Evolutionary conservation across 2,329 filamentous ascomycete genomes (phyloP).

Genomic region (Aspergillus oerlinghausenensis): DNA sequence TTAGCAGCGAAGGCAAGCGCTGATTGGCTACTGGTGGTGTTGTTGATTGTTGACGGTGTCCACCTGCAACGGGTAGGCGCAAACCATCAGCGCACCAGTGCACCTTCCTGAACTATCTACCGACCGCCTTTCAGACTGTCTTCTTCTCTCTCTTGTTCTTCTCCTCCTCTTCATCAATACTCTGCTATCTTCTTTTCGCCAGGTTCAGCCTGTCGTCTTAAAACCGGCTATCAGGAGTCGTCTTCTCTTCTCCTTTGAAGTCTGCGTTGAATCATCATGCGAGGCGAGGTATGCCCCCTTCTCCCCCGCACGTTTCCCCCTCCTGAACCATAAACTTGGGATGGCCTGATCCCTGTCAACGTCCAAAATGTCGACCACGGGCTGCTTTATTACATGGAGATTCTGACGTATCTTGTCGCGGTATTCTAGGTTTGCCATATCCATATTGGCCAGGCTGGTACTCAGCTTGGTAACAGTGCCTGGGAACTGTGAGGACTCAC

Average conservation of each 20-base stretch:
- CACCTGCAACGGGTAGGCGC: constrained; percentile 9
- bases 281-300: constrained; percentile 29
- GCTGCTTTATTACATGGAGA: neutral
- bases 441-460: constrained; percentile 65
- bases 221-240: neutral
- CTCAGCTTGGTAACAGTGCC: constrained; percentile 63
- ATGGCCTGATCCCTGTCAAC: neutral
- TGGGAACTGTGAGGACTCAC: constrained; percentile 60
- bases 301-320: constrained; percentile 13
- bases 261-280: constrained; percentile 20
- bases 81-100: neutral
- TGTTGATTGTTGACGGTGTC: constrained; percentile 6
- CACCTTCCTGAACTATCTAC: neutral
- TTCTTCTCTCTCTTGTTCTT: neutral
- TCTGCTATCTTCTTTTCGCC: neutral
- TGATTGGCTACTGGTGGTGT: constrained; percentile 5
- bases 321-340: neutral
- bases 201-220: neutral
- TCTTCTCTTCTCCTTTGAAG: neutral
- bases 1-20: neutral
- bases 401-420: constrained; percentile 8
- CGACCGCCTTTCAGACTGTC: constrained; percentile 2
- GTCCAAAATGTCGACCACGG: neutral
- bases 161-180: constrained; percentile 2
- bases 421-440: constrained; percentile 56